These are phyloP conservation scores for Monilinia fructicola DNA, from an alignment of 2,329 filamentous ascomycete species.

Conservation along the genomic window DNA sequence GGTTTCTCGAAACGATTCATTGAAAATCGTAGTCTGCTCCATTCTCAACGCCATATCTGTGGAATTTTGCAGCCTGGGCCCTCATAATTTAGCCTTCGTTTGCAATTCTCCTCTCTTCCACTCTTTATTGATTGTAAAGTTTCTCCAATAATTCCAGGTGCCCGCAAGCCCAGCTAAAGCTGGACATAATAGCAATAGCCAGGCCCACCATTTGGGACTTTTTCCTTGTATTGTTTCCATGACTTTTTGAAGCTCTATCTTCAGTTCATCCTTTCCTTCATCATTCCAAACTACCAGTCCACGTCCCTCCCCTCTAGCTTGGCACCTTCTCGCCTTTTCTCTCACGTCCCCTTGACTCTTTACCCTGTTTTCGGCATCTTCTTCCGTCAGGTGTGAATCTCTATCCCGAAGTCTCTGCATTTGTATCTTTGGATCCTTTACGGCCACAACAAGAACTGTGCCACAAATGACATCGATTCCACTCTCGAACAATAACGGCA, in stretches of 20 bases:
- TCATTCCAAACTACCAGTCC: slow-evolving; percentile 94
- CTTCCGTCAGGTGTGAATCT: slow-evolving; percentile 74
- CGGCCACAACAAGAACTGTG: slow-evolving; percentile 81
- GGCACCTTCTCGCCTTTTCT: slow-evolving; percentile 75
- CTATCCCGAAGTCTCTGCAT: slow-evolving; percentile 74
- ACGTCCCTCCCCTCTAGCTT: slow-evolving; percentile 60
- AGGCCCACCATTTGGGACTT: slow-evolving; percentile 68
- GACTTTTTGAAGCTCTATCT: slow-evolving; percentile 62
- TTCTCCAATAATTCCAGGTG: slow-evolving; percentile 70
- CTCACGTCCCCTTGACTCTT: slow-evolving; percentile 82
- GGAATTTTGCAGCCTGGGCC: neutral
- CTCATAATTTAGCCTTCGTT: slow-evolving; percentile 59
- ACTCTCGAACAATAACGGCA: slow-evolving; percentile 88
- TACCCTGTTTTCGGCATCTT: slow-evolving; percentile 86
- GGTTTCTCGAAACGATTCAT: neutral
- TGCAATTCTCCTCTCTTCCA: slow-evolving; percentile 64
- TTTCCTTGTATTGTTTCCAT: slow-evolving; percentile 60
- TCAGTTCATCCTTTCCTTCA: slow-evolving; percentile 67
- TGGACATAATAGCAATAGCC: slow-evolving; percentile 66
- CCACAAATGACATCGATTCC: slow-evolving; percentile 84
- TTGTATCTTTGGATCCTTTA: slow-evolving; percentile 76
- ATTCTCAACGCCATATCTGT: neutral
- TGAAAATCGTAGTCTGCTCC: too few species aligned
- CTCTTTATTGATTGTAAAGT: slow-evolving; percentile 64
- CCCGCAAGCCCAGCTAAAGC: slow-evolving; percentile 70